Conservation (phyloP, 805 yeast genomes). For the Ogataea thermomethanolica region DNA sequence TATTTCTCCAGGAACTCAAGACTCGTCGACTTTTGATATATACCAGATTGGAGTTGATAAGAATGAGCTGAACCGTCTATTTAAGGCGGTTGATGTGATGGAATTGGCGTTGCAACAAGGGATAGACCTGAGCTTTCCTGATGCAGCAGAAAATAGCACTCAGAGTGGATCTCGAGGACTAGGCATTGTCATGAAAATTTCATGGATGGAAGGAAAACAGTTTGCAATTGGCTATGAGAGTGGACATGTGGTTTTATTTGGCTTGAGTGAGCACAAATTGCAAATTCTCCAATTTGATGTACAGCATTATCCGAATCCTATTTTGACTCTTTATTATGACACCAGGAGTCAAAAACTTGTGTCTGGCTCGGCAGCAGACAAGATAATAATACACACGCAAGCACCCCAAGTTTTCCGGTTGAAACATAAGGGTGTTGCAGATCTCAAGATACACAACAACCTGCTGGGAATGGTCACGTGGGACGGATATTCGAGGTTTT, state of each 20-base stretch:
- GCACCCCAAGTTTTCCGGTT: conserved; percentile 11
- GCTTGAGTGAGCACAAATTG: conserved; percentile 21
- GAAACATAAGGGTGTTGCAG: conserved; percentile 39
- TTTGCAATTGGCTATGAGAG: conserved; percentile 68
- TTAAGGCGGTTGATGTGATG: conserved; percentile 33
- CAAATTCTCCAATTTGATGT: conserved; percentile 23
- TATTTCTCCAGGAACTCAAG: conserved; percentile 60
- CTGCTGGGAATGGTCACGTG: conserved; percentile 44
- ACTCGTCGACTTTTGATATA: conserved; percentile 63
- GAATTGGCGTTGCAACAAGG: conserved; percentile 24
- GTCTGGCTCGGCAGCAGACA: conserved; percentile 49
- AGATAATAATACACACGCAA: conserved; percentile 31
- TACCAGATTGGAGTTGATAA: conserved; percentile 36
- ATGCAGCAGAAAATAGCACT: conserved; percentile 13
- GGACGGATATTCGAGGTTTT: conserved; percentile 46
- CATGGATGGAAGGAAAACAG: conserved; percentile 33
- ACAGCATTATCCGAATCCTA: conserved; percentile 52
- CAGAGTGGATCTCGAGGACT: conserved; percentile 32
- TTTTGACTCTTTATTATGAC: conserved; percentile 41
- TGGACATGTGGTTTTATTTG: conserved; percentile 49
- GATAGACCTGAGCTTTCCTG: conserved; percentile 22
- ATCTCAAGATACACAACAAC: conserved; percentile 24
- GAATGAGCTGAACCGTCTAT: conserved; percentile 28
- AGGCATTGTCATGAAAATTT: conserved; percentile 67
- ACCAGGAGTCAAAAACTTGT: conserved; percentile 26